phyloP scores from a whole-genome alignment of 2,329 filamentous ascomycete species.

The Xylariaceae sp. region DNA sequence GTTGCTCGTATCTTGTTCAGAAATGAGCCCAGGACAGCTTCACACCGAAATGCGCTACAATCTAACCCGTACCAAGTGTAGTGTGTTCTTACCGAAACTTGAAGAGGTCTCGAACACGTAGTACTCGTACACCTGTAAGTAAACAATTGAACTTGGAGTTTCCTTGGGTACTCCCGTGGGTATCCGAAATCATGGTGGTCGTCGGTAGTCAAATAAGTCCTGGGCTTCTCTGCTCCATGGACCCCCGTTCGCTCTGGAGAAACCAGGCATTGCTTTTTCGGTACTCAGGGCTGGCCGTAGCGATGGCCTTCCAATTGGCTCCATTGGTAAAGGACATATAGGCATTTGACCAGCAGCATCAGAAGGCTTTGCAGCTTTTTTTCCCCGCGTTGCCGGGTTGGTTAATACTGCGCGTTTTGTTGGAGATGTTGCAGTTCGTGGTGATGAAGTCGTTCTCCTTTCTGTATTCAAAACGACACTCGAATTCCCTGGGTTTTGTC shows the following conservation, averaged over 20 bases:
- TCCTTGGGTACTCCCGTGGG: not conserved
- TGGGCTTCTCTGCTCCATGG: slow-evolving; percentile 66
- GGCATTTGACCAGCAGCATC: slow-evolving; percentile 47
- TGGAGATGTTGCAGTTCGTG: not conserved
- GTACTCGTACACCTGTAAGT: too few species aligned
- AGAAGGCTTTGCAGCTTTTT: slow-evolving; percentile 47
- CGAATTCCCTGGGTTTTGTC: slow-evolving; percentile 6
- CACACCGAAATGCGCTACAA: too few species aligned
- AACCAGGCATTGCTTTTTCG: slow-evolving; percentile 36
- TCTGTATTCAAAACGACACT: not conserved
- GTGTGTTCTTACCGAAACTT: too few species aligned
- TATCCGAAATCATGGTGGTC: slow-evolving; percentile 37
- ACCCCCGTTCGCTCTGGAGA: slow-evolving; percentile 49
- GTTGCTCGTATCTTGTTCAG: too few species aligned
- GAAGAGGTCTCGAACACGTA: too few species aligned
- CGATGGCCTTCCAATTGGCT: slow-evolving; percentile 7
- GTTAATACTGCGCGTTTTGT: slow-evolving; percentile 5
- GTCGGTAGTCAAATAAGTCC: slow-evolving; percentile 58
- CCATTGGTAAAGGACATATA: slow-evolving; percentile 31
- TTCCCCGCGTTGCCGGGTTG: slow-evolving; percentile 43
- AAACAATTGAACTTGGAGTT: not conserved
- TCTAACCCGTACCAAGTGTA: too few species aligned
- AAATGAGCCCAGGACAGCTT: too few species aligned
- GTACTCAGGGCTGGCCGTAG: slow-evolving; percentile 9
- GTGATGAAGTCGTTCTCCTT: not conserved